Evolutionary conservation across 1,139 yeast species (phyloP), one percentile per base, ranked within the genome.

Genomic region (Pichia sp.): DNA sequence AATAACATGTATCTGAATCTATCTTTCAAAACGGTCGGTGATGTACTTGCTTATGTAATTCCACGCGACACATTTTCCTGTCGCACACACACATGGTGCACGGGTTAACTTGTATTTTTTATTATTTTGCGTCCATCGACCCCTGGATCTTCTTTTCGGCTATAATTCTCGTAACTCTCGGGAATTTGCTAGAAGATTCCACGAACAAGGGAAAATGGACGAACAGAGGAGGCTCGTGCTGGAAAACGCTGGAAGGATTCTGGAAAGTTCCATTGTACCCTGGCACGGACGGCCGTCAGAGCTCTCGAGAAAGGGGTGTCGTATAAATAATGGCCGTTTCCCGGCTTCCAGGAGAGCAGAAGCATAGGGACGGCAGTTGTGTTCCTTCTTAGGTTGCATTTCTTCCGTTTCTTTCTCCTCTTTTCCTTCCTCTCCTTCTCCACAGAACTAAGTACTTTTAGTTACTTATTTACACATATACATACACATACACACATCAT

Each of bases 401-500:
- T n/a, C 16, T 32, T 2, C 8, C 4, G 15, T 32, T 15, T 16
- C 15, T 34, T 46, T 38, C 47, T 40, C 26, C 45, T 23, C 8
- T 45, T 16, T 45, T 19, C 31, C 15, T 44, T 16, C 45, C 29
- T 48, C 16, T 19, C 13, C 29, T 23, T 16, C 16, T 29, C n/a
- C 40, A 11, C 30, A 29, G 16, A 30, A 32, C 15, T 36, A 47
- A 51, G 29, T 40, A 44, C 16, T 45, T 29, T 29, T 15, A 15
- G 23, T 19, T 19, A 19, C 23, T 36, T 45, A 45, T 38, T 45
- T 44, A 51, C 23, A 50, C n/a, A 53, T 19, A 45, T 8, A 45
- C 19, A 26, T 16, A 42, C 7, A 42, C n/a, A 15, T 7, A 42
- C 19, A 42, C 49, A 40, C 47, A 81, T 74, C 72, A 85, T 85